Conservation (phyloP, 768 basidiomycete genomes). For the Leccinellum luteum region DNA sequence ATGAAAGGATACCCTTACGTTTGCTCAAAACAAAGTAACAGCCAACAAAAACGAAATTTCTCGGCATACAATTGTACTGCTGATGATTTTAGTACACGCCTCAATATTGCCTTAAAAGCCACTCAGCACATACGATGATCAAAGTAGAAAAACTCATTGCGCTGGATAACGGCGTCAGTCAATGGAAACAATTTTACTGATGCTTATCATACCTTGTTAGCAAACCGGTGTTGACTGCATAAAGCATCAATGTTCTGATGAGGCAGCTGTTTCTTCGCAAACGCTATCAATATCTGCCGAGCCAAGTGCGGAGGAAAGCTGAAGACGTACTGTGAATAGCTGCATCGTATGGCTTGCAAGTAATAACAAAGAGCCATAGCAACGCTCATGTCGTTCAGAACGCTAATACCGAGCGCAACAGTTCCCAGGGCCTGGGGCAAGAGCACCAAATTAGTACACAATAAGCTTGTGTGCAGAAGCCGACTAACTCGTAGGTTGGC, state of each 20-base stretch:
- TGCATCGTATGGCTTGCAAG: constrained; percentile 52
- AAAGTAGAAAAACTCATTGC: constrained; percentile 45
- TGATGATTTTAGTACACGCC: neutral
- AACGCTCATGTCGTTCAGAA: constrained; percentile 50
- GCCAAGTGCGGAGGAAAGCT: neutral
- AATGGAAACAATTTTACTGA: neutral
- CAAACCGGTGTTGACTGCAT: constrained; percentile 62
- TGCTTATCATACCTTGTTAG: constrained; percentile 48
- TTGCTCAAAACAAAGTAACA: constrained; percentile 68
- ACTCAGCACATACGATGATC: constrained; percentile 44
- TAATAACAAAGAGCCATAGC: constrained; percentile 53
- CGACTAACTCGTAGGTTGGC: constrained; percentile 42
- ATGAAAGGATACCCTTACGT: constrained; percentile 40
- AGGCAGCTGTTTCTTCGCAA: constrained; percentile 48
- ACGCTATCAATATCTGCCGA: constrained; percentile 5
- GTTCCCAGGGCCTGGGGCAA: constrained; percentile 43
- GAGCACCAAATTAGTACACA: neutral
- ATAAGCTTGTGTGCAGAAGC: neutral
- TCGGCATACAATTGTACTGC: constrained; percentile 55
- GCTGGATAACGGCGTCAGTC: constrained; percentile 13
- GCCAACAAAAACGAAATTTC: constrained; percentile 57
- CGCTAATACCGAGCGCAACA: constrained; percentile 46
- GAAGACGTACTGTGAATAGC: constrained; percentile 39
- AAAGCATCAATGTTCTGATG: constrained; percentile 51
- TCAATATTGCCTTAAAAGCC: neutral